Percentiles rank a stretch among this genome's conserved stretches.
Evolutionary conservation across 1,284 basidiomycete species (phyloP).

Genomic region (Tausonia pullulans): DNA sequence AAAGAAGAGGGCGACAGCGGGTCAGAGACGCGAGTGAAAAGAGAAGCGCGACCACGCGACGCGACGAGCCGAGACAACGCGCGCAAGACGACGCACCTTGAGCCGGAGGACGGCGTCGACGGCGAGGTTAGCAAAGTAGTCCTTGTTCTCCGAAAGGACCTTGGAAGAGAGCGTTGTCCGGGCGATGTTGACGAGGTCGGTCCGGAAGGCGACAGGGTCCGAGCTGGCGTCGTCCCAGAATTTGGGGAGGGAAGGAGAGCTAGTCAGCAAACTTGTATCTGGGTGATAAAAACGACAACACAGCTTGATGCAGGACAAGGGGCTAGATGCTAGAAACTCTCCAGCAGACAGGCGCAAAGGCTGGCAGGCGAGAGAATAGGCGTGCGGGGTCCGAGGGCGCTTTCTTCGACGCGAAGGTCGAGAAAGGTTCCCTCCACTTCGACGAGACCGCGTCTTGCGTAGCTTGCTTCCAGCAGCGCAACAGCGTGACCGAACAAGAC

Average conservation of each 20-base stretch:
- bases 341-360: neutral
- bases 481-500: too few relatives aligned
- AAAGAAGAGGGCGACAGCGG: neutral
- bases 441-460: too few relatives aligned
- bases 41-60: neutral
- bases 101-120: conserved; percentile 92
- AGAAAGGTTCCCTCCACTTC: too few relatives aligned
- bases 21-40: neutral
- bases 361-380: neutral
- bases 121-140: conserved; percentile 96
- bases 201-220: conserved; percentile 63
- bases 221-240: conserved; percentile 38
- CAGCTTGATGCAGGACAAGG: neutral
- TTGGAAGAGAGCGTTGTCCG: conserved; percentile 93
- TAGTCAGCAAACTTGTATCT: too few relatives aligned
- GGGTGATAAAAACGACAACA: too few relatives aligned
- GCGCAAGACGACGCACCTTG: conserved; percentile 45
- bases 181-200: conserved; percentile 93
- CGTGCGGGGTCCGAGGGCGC: too few relatives aligned
- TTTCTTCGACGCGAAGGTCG: too few relatives aligned
- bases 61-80: neutral
- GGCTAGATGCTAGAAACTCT: neutral
- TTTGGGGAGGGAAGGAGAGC: neutral
- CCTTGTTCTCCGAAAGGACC: conserved; percentile 93
- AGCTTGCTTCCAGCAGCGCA: too few relatives aligned